Evolutionary conservation across 2,329 filamentous ascomycete species (phyloP).

Genomic region (Nannizziopsis barbatae): DNA sequence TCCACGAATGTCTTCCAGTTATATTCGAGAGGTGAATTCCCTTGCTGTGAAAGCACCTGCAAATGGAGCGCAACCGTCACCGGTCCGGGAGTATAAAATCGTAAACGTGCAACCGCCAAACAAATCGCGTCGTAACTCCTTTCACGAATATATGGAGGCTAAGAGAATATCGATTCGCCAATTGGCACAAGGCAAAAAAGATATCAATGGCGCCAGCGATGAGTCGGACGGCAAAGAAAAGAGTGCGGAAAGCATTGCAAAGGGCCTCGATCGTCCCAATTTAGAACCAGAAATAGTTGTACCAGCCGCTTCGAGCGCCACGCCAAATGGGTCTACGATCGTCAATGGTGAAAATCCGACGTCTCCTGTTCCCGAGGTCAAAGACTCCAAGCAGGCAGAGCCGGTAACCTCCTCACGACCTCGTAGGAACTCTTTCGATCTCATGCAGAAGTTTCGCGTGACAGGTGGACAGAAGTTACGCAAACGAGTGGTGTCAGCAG

Average conservation of each 20-base stretch:
- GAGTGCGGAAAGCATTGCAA: neutral
- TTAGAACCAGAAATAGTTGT: neutral
- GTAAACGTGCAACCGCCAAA: neutral
- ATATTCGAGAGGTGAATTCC: constrained; percentile 19
- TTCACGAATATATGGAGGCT: constrained; percentile 4
- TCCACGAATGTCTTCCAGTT: constrained; percentile 7
- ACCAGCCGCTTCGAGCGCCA: neutral
- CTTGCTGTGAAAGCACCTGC: constrained; percentile 11
- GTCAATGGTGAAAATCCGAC: neutral
- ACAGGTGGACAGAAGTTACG: constrained; percentile 4
- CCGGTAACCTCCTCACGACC: neutral
- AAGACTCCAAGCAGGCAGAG: neutral
- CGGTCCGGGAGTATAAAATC: neutral
- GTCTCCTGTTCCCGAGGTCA: neutral
- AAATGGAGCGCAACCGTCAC: neutral
- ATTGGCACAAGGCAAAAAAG: constrained; percentile 11
- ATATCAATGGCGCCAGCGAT: constrained; percentile 1
- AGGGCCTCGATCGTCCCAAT: neutral
- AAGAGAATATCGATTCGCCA: constrained; percentile 11
- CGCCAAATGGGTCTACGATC: neutral
- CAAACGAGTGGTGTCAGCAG: constrained; percentile 1
- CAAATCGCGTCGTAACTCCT: constrained; percentile 2
- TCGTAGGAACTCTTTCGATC: constrained; percentile 10
- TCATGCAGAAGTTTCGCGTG: constrained; percentile 11
- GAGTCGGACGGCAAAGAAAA: neutral